These are phyloP conservation scores for Cystoderma amianthinum DNA, from an alignment of 768 basidiomycete genomes.

Conservation along the genomic window DNA sequence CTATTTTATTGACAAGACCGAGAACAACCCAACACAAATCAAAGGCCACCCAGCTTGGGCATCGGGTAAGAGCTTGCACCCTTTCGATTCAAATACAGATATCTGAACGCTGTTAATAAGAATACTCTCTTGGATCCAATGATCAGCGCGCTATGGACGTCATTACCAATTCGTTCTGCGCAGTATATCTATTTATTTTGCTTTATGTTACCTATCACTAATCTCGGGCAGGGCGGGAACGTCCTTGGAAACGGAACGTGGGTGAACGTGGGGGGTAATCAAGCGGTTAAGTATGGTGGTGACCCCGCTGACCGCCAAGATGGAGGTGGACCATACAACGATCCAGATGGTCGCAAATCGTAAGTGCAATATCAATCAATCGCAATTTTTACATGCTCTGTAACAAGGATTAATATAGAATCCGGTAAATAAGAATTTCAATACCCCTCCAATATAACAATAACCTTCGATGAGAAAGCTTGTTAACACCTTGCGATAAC, in stretches of 20 bases:
- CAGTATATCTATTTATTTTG: conserved; percentile 35
- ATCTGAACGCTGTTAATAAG: conserved; percentile 17
- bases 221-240: conserved; percentile 31
- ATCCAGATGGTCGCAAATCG: conserved; percentile 60
- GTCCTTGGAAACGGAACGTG: conserved; percentile 77
- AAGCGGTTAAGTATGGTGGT: conserved; percentile 61
- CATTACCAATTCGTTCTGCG: conserved; percentile 78
- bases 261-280: conserved; percentile 74
- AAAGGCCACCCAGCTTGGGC: conserved; percentile 72
- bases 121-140: conserved; percentile 52
- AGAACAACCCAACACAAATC: conserved; percentile 60
- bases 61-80: conserved; percentile 33
- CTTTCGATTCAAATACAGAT: conserved; percentile 1
- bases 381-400: too few relatives aligned
- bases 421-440: too few relatives aligned
- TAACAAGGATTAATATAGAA: too few relatives aligned
- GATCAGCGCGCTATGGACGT: conserved; percentile 66
- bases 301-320: conserved; percentile 32
- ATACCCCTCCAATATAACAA: conserved; percentile 7
- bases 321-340: conserved; percentile 46
- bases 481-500: conserved; percentile 64
- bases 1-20: conserved; percentile 73
- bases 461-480: conserved; percentile 24
- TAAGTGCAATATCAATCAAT: conserved; percentile 21
- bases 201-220: conserved; percentile 2